A percentile compares a stretch with the other conserved stretches of the same genome.
Evolutionary conservation across 495 filamentous ascomycete genomes (phyloP).

Genomic region (Tuber microsphaerosporum): DNA sequence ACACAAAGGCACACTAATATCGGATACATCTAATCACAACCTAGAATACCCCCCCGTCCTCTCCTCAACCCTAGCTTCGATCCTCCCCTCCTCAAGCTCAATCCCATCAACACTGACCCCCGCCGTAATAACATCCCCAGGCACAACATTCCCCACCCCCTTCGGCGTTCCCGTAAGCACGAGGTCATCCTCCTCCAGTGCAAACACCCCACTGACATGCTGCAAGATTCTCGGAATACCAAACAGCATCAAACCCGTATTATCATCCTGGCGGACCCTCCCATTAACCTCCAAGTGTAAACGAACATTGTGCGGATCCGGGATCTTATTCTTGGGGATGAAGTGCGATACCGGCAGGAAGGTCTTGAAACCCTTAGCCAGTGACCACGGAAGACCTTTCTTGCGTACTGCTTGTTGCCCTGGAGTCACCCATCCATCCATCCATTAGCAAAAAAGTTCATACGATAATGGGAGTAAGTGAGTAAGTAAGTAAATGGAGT

Average conservation of each 20-base stretch:
- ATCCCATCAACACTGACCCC: slow-evolving; percentile 73
- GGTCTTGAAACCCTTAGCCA: slow-evolving; percentile 94
- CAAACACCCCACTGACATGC: slow-evolving; percentile 92
- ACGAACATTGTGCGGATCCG: slow-evolving; percentile 80
- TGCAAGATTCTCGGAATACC: slow-evolving; percentile 74
- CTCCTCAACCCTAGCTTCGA: slow-evolving; percentile 77
- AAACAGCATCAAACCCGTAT: slow-evolving; percentile 85
- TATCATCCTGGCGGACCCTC: slow-evolving; percentile 69
- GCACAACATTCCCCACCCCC: slow-evolving; percentile 77
- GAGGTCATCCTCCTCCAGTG: slow-evolving; percentile 82
- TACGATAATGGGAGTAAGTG: neutral
- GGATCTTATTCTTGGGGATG: slow-evolving; percentile 69
- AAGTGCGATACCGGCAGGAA: slow-evolving; percentile 77
- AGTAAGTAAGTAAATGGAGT: neutral
- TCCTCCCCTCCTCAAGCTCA: slow-evolving; percentile 76
- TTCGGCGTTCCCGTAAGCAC: slow-evolving; percentile 94
- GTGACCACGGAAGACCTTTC: slow-evolving; percentile 93
- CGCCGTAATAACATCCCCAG: slow-evolving; percentile 83
- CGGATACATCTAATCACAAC: neutral
- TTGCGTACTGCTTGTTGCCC: slow-evolving; percentile 87
- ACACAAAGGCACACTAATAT: neutral
- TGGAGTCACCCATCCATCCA: neutral
- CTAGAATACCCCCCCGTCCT: slow-evolving; percentile 47
- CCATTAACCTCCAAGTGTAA: slow-evolving; percentile 75
- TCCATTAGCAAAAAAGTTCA: neutral